Evolutionary conservation across 441 rosid genomes (phyloP).

Genomic region (Populus hybrid): DNA sequence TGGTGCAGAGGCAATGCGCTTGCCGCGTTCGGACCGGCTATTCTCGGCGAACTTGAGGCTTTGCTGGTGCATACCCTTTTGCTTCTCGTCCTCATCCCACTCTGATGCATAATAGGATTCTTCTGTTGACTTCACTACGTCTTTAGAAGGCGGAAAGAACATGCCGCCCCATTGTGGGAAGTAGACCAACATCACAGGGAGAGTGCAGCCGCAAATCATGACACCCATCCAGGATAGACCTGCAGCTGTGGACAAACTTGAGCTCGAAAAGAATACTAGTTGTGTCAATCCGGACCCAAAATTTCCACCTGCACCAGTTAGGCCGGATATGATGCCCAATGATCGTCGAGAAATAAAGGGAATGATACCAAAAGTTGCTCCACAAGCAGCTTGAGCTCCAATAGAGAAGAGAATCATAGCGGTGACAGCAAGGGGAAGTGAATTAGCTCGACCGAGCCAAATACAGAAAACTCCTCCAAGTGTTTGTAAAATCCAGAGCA

Average conservation of each 20-base stretch:
- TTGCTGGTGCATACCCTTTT: conserved; percentile 54
- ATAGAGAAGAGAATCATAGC: conserved; percentile 75
- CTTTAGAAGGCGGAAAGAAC: conserved; percentile 51
- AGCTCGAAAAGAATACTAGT: conserved; percentile 55
- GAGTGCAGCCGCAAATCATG: conserved; percentile 69
- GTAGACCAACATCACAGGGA: conserved; percentile 59
- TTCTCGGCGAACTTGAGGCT: conserved; percentile 76
- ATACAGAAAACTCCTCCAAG: conserved; percentile 70
- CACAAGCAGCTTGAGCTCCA: conserved; percentile 88
- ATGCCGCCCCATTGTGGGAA: conserved; percentile 93
- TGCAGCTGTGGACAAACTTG: conserved; percentile 46
- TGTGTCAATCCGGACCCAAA: conserved; percentile 79
- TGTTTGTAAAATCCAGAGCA: conserved; percentile 67
- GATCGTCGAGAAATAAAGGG: conserved; percentile 79
- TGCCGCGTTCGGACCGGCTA: conserved; percentile 72
- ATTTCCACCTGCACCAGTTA: conserved; percentile 84
- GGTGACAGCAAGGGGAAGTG: conserved; percentile 55
- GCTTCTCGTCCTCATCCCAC: conserved; percentile 64
- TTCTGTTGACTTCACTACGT: conserved; percentile 45
- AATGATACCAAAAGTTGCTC: conserved; percentile 72
- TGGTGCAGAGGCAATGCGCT: conserved; percentile 35
- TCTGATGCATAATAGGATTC: conserved; percentile 62
- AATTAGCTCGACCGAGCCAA: conserved; percentile 68
- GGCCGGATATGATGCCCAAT: conserved; percentile 67
- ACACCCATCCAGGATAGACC: conserved; percentile 73